phyloP scores from a whole-genome alignment of 108 stramenopile genomes.

The Cyclostephanos tholiformis region DNA sequence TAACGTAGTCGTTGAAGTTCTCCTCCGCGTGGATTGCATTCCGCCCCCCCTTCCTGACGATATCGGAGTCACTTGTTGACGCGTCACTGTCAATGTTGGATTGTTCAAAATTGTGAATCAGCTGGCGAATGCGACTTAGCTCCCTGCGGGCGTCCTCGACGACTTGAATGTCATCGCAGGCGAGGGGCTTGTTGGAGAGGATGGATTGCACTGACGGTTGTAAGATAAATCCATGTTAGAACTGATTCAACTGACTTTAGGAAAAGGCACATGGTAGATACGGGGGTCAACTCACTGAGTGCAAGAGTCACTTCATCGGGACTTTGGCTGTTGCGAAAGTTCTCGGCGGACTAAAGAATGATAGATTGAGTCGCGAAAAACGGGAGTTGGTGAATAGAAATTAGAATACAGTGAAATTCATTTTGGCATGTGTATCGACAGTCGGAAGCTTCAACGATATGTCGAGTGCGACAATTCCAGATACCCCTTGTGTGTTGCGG shows the following conservation, averaged over 20 bases:
- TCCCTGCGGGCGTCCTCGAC: slow-evolving; percentile 31
- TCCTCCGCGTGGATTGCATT: slow-evolving; percentile 34
- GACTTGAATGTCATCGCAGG: slow-evolving; percentile 28
- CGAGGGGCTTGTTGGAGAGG: slow-evolving; percentile 33
- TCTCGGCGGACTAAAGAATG: neutral
- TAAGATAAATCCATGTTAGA: neutral
- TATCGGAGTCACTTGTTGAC: neutral
- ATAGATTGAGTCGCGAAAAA: neutral
- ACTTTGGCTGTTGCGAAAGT: neutral
- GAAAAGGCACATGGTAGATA: neutral
- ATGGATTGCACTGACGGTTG: slow-evolving; percentile 27
- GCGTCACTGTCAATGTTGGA: slow-evolving; percentile 1
- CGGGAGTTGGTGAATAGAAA: neutral
- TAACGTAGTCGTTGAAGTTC: slow-evolving; percentile 40
- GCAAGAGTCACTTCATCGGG: neutral
- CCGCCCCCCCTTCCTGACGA: slow-evolving; percentile 3
- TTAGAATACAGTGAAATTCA: too few species aligned
- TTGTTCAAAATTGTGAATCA: slow-evolving; percentile 30
- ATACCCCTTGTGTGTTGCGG: too few species aligned
- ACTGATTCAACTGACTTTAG: neutral
- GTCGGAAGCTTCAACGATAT: too few species aligned
- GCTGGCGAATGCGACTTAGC: slow-evolving; percentile 38
- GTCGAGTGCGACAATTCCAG: too few species aligned
- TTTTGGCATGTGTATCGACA: too few species aligned
- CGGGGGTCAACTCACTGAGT: slow-evolving; percentile 1